Evolutionary conservation across 768 basidiomycete genomes (phyloP), one percentile per base, ranked within the genome.

Genomic region (Amylocystis lapponica): DNA sequence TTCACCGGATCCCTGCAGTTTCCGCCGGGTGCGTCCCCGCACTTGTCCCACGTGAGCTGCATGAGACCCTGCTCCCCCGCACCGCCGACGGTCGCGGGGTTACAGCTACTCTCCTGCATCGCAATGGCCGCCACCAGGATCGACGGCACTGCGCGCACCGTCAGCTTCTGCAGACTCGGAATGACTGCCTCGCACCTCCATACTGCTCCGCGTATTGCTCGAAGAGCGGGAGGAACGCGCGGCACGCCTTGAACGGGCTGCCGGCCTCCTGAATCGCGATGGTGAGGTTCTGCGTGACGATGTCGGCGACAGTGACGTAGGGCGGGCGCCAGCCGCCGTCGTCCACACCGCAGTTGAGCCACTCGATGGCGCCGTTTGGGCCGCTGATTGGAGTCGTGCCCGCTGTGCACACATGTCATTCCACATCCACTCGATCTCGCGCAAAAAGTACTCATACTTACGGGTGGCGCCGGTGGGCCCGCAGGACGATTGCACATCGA

Each of bases 41-140:
- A 93, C 62, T 91, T 93, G 49, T 87, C 86, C 30, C 62, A 56
- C 14, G 85, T 85, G 49, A 93, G 70, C 61, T 93, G 89, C 89
- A 92, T 92, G 40, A 92, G 65, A 25, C 88, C 90, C 55, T 87
- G 83, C 61, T 92, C 90, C 33, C 88, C 86, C 17, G 70, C 86
- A 13, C 81, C 83, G 39, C 90, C 90, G 34, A 79, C 69, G 5
- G 74, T 75, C 13, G 64, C 45, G 2, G 81, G 73, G 51, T 83
- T 80, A 70, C 91, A 95, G 29, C 68, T 68, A 25, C 77, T 79
- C 60, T 95, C 93, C 60, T 94, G 90, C 82, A 95, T 83, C 25
- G 90, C 89, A 51, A 95, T 83, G 0, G 89, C 74, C 2, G 90
- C 91, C 27, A 94, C 62, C 50, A 94, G 66, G 58, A 92, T 87